Conservation (phyloP, 1,284 basidiomycete genomes). For the Violaceomyces palustris region DNA sequence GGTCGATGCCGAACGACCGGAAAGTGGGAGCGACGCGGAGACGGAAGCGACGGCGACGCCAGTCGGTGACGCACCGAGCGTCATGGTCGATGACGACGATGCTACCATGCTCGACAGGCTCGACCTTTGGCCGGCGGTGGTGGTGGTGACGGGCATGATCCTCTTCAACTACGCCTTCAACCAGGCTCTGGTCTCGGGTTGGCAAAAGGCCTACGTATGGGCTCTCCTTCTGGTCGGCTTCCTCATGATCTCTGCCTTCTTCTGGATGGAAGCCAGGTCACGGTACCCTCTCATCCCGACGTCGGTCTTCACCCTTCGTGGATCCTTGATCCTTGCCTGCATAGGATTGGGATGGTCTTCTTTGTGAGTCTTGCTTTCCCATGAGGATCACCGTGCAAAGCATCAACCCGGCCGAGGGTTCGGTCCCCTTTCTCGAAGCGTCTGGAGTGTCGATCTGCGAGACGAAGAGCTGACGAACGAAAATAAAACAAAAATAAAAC, state of each 20-base stretch:
- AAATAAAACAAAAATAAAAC: too few species aligned
- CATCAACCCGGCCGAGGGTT: too few species aligned
- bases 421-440: too few species aligned
- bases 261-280: constrained; percentile 13
- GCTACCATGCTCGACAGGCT: constrained; percentile 11
- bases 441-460: too few species aligned
- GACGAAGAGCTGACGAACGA: too few species aligned
- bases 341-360: constrained; percentile 28
- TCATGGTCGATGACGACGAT: background rate
- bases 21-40: background rate
- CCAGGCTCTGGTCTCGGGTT: constrained; percentile 38
- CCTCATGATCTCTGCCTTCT: constrained; percentile 18
- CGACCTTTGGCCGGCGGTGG: constrained; percentile 28
- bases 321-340: constrained; percentile 13
- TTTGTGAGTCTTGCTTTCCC: constrained; percentile 9
- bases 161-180: constrained; percentile 41
- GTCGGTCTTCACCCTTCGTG: constrained; percentile 15
- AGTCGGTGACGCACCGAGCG: background rate
- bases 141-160: constrained; percentile 25
- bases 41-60: too few species aligned
- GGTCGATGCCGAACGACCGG: constrained; percentile 3
- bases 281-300: constrained; percentile 29
- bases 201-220: constrained; percentile 28
- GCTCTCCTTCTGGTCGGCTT: constrained; percentile 36
- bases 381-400: too few species aligned